Evolutionary conservation across 225 moss, liverwort and hornwort genomes (phyloP).

Genomic region (Bryum argenteum): DNA sequence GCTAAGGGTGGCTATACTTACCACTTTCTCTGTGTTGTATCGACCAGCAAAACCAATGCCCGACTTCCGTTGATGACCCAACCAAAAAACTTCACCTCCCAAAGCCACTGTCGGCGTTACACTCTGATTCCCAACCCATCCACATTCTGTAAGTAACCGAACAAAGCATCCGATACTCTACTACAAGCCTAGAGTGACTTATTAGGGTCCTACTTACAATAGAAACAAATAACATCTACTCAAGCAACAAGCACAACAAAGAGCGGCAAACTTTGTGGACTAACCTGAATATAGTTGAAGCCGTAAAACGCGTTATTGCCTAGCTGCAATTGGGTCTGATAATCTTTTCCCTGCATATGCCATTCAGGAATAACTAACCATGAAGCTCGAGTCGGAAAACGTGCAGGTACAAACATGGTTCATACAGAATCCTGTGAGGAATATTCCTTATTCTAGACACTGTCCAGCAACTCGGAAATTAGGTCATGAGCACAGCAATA

Average conservation of each 20-base stretch:
- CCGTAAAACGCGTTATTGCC: slow-evolving; percentile 99
- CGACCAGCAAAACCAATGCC: slow-evolving; percentile 99
- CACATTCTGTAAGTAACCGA: slow-evolving; percentile 23
- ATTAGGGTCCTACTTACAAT: not conserved
- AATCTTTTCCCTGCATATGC: slow-evolving; percentile 83
- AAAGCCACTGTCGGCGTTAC: slow-evolving; percentile 87
- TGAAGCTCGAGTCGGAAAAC: not conserved
- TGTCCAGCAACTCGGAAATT: slow-evolving; percentile 17
- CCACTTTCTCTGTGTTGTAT: slow-evolving; percentile 98
- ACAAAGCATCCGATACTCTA: not conserved
- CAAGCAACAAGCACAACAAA: not conserved
- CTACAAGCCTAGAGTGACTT: not conserved
- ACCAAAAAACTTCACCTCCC: slow-evolving; percentile 99
- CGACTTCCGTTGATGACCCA: slow-evolving; percentile 98
- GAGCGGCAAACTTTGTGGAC: slow-evolving; percentile 5
- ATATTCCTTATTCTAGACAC: not conserved
- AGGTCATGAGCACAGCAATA: not conserved
- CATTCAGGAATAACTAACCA: slow-evolving; percentile 10
- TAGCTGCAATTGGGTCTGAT: slow-evolving; percentile 95
- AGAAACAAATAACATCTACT: slow-evolving; percentile 14
- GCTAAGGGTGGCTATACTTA: slow-evolving; percentile 33
- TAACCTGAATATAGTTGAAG: slow-evolving; percentile 95
- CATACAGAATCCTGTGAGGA: not conserved
- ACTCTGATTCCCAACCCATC: slow-evolving; percentile 65
- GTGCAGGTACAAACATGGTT: not conserved